phyloP scores from a whole-genome alignment of 75 land plant genomes.

The Cupressus sempervirens region DNA sequence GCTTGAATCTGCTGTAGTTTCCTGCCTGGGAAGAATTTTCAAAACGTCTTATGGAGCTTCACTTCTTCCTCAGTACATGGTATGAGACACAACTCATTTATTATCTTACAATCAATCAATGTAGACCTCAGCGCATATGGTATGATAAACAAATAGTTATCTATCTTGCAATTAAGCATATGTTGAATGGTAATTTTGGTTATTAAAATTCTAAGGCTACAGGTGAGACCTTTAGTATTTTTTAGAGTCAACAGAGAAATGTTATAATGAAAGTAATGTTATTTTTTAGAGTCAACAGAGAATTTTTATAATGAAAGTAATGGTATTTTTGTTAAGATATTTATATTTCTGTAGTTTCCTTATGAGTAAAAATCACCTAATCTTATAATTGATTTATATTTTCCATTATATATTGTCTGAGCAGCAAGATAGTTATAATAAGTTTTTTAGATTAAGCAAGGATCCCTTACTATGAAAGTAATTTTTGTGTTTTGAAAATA shows the following conservation, averaged over 20 bases:
- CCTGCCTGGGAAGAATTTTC: conserved; percentile 56
- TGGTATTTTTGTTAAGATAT: not conserved
- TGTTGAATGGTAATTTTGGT: not conserved
- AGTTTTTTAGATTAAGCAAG: not conserved
- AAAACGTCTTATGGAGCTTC: conserved; percentile 58
- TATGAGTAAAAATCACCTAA: not conserved
- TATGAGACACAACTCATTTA: conserved; percentile 11
- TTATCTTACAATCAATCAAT: too few relatives aligned
- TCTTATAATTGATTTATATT: not conserved
- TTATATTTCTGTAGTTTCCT: not conserved
- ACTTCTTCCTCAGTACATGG: conserved; percentile 56
- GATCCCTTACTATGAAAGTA: not conserved
- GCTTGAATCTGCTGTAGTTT: conserved; percentile 39
- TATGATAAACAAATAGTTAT: conserved; percentile 28
- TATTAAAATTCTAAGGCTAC: not conserved
- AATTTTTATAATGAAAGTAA: not conserved
- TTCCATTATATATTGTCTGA: not conserved
- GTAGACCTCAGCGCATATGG: conserved; percentile 46
- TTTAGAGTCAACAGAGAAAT: not conserved
- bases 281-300: not conserved
- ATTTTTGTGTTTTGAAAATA: not conserved
- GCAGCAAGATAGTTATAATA: not conserved
- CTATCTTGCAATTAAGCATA: not conserved
- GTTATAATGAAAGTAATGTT: not conserved
- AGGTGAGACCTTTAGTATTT: not conserved